Conservation (phyloP, 2,329 filamentous ascomycete genomes). For the Ascocoryne sarcoides region DNA sequence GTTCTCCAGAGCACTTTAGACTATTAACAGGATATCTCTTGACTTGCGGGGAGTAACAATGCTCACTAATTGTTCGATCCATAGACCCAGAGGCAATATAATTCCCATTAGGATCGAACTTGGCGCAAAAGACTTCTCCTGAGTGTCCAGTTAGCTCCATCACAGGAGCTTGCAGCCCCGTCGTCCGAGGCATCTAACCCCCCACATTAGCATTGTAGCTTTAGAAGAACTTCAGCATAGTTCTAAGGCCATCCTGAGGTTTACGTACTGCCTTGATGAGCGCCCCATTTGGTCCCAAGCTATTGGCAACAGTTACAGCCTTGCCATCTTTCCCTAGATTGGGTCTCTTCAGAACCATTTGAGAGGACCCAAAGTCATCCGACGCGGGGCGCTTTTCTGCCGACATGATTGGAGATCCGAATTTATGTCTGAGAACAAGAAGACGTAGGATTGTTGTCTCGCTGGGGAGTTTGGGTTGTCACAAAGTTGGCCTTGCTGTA, state of each 20-base stretch:
- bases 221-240: conserved; percentile 14
- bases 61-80: conserved; percentile 80
- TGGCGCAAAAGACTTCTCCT: conserved; percentile 85
- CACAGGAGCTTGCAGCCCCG: conserved; percentile 76
- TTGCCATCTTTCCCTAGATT: conserved; percentile 48
- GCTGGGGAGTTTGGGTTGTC: no score
- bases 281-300: conserved; percentile 48
- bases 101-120: conserved; percentile 82
- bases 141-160: conserved; percentile 81
- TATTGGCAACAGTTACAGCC: conserved; percentile 49
- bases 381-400: conserved; percentile 88
- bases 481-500: background rate
- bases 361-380: conserved; percentile 67
- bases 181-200: conserved; percentile 64
- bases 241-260: conserved; percentile 1
- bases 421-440: background rate
- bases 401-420: conserved; percentile 53
- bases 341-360: conserved; percentile 83
- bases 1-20: conserved; percentile 80
- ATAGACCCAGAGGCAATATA: conserved; percentile 91
- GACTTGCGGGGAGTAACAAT: background rate
- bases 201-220: conserved; percentile 18
- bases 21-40: conserved; percentile 17
- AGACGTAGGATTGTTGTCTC: conserved; percentile 1
- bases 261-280: conserved; percentile 57